Percentiles rank a stretch among this genome's conserved stretches.
Evolutionary conservation across 495 filamentous ascomycete species (phyloP).

Genomic region (Neurospora sp.): DNA sequence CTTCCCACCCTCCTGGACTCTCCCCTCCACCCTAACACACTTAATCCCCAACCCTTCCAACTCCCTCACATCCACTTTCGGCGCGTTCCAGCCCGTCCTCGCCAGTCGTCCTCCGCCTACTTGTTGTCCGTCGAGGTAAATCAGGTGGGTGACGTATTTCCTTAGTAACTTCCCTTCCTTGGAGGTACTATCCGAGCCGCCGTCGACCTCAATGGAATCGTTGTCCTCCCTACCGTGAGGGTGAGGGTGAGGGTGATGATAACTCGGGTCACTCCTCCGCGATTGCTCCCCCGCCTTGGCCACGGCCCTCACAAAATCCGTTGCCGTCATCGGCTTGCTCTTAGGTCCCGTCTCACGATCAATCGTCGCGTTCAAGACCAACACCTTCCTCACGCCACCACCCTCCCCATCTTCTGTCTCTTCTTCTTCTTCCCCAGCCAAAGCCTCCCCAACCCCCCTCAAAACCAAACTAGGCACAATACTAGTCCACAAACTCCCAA

Average conservation of each 20-base stretch:
- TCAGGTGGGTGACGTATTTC: slow-evolving; percentile 70
- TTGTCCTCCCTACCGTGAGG: background rate
- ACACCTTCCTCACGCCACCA: slow-evolving; percentile 47
- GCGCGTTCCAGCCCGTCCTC: slow-evolving; percentile 32
- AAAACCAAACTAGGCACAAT: slow-evolving; percentile 70
- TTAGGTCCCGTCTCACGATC: slow-evolving; percentile 79
- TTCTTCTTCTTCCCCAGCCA: slow-evolving; percentile 13
- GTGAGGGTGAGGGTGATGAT: background rate
- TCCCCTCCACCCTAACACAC: slow-evolving; percentile 64
- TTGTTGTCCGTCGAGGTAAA: slow-evolving; percentile 64
- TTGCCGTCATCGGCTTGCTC: slow-evolving; percentile 49
- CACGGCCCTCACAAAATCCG: slow-evolving; percentile 72
- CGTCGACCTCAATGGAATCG: no score
- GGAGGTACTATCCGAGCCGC: no score
- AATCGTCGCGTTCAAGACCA: slow-evolving; percentile 72
- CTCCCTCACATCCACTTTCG: slow-evolving; percentile 55
- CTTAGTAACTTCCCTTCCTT: slow-evolving; percentile 18
- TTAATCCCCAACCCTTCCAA: slow-evolving; percentile 62
- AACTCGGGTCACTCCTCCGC: slow-evolving; percentile 15
- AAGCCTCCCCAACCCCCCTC: slow-evolving; percentile 48
- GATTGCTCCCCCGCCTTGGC: slow-evolving; percentile 48
- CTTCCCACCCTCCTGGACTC: slow-evolving; percentile 34
- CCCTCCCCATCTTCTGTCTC: background rate
- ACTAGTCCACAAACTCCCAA: slow-evolving; percentile 76
- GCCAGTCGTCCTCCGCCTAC: background rate